Evolutionary conservation across 2,329 filamentous ascomycete genomes (phyloP), one percentile per base, ranked within the genome.

Genomic region (Tolypocladium nubicola): DNA sequence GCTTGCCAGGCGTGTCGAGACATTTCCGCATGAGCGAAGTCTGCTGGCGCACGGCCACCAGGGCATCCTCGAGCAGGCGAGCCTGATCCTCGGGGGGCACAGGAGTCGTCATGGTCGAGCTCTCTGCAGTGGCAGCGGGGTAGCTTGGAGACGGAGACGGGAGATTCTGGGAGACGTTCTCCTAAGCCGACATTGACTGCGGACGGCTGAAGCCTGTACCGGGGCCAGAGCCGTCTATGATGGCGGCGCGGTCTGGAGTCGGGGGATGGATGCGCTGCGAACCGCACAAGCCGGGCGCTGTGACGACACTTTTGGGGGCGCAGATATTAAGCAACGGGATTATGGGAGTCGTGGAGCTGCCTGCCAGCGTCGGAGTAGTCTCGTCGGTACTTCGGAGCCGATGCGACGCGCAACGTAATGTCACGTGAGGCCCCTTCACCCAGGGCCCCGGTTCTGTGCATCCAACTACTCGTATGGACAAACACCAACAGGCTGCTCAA

Each of bases 21-120:
- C 92, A 97, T 79, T 95, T 93, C 77, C 93, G 91, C 94, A 99
- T 99, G 71, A 96, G 82, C 68, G 86, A 85, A 59, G 93, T 94
- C 83, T 99, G 95, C 77, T 97, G 93, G 76, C 93, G 90, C 75
- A 99, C 95, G 55, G 96, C 93, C 61, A 89, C 85, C 75, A 97
- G 79, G 69, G 95, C 94, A 87, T 99, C 94, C 78, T 99, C 94
- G 66, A 99, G 87, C 78, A 99, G 84, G 68, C 92, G 89, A 68
- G 89, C 90, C 83, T 87, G 88, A 76, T 92, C 88, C 75, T 92
- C 88, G 64, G 85, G 80, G 68, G 81, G 80, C 66, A 83, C 79
- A 67, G 86, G 83, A 58, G 77, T 78, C 60, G 78, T 75, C 73
- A 76, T 76, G 60, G 61, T 69, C 60, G 57, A 62, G 58, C 58